Evolutionary conservation across 2,329 filamentous ascomycete species (phyloP), one percentile per base, ranked within the genome.

Genomic region (Pseudogymnoascus sp.): DNA sequence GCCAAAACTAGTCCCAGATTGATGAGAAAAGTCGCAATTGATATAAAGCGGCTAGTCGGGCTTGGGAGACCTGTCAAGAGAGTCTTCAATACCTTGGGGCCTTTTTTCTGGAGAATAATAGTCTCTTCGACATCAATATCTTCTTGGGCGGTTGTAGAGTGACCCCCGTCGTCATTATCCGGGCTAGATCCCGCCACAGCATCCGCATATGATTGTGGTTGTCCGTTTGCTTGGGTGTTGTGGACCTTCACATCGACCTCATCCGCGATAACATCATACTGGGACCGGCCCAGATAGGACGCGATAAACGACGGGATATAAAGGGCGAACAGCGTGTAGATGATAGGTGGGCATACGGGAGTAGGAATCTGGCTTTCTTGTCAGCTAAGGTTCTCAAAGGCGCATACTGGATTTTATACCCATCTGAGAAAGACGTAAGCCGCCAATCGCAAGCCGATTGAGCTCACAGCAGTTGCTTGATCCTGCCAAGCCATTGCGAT

Each of bases 51-150:
- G 61, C 86, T 91, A n/a, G 80, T 82, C 5, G 88, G 84, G 69
- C 86, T 91, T 1, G 95, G 93, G 0, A 88, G 77, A 3, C 95
- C 95, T 2, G 85, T 85, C 23, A 96, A 76, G 5, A 97, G 78
- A 2, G 90, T 89, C 67, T 81, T 82, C 67, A 88, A 77, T 1
- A 84, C 77, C 21, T 80, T 79, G 2, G 83, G 74, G 11, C 82
- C 78, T 68, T 83, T 83, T 70, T 87, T 79, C 60, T 83, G 77
- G 14, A 89, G 69, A 9, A 85, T 72, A 3, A 89, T 75, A 0
- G 82, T 87, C 72, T 92, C 88, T 63, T 85, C 73, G 23, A 91
- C 77, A 28, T 85, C 81, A 37, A 91, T 77, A 64, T 85, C 78
- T 63, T 82, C 77, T 16, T 77, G 72, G 4, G 79, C 70, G 28